Percentiles rank a stretch among this genome's conserved stretches.
Evolutionary conservation across 192 early-diverging fungal species (phyloP).

Genomic region (Coemansia umbellata): DNA sequence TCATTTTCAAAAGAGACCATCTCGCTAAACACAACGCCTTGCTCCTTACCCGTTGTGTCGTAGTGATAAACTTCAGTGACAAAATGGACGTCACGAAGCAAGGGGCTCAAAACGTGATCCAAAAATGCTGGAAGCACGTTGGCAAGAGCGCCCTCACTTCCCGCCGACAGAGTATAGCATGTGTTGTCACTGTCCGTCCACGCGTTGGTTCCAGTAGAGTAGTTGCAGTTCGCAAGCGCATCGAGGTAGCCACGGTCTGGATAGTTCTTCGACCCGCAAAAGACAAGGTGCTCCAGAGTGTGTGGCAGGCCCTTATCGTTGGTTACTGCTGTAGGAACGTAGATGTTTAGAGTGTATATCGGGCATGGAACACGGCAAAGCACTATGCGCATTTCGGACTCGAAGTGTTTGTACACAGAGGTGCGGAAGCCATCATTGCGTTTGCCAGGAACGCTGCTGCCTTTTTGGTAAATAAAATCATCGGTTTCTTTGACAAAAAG

Average conservation of each 20-base stretch:
- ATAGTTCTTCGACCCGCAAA: slow-evolving; percentile 70
- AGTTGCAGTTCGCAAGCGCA: slow-evolving; percentile 64
- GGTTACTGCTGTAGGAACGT: slow-evolving; percentile 67
- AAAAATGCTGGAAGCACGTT: slow-evolving; percentile 74
- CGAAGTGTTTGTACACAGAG: slow-evolving; percentile 50
- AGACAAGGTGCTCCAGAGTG: slow-evolving; percentile 79
- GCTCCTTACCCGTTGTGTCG: slow-evolving; percentile 62
- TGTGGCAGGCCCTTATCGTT: slow-evolving; percentile 77
- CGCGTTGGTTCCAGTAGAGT: slow-evolving; percentile 75
- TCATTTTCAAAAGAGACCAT: slow-evolving; percentile 74
- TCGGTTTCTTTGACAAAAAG: slow-evolving; percentile 27
- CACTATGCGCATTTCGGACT: slow-evolving; percentile 56
- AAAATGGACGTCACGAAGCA: slow-evolving; percentile 69
- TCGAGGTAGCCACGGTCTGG: slow-evolving; percentile 73
- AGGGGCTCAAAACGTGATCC: slow-evolving; percentile 76
- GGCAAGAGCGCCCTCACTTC: slow-evolving; percentile 64
- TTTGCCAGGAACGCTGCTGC: neutral
- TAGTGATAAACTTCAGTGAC: slow-evolving; percentile 79
- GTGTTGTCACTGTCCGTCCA: slow-evolving; percentile 60
- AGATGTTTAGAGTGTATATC: slow-evolving; percentile 60
- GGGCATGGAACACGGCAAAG: slow-evolving; percentile 64
- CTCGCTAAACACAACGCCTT: slow-evolving; percentile 77
- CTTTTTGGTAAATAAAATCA: slow-evolving; percentile 25
- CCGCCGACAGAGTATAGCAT: slow-evolving; percentile 63
- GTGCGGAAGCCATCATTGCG: slow-evolving; percentile 18